These are phyloP conservation scores for Deinandra increscens DNA, from an alignment of 129 eudicot species.

Conservation along the genomic window DNA sequence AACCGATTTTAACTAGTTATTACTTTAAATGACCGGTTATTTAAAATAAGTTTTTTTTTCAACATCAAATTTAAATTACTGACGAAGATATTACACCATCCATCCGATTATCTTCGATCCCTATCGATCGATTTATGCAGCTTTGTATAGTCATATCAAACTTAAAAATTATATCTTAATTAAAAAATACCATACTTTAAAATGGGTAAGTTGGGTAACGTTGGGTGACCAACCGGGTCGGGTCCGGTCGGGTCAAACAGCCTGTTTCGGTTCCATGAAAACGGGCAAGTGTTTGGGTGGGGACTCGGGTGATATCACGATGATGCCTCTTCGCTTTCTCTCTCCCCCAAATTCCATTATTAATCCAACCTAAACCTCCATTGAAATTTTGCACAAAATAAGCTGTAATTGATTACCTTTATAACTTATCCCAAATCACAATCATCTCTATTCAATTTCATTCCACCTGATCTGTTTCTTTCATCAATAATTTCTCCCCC, in stretches of 20 bases:
- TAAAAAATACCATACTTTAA: not conserved
- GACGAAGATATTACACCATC: too few relatives aligned
- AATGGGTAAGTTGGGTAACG: conserved; percentile 25
- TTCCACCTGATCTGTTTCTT: conserved; percentile 19
- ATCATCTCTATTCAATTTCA: conserved; percentile 8
- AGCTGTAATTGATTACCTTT: too few relatives aligned
- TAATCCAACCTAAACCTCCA: conserved; percentile 31
- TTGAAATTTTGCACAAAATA: conserved; percentile 22
- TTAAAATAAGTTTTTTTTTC: too few relatives aligned
- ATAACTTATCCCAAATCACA: not conserved
- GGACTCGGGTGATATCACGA: conserved; percentile 22
- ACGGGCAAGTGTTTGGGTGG: not conserved
- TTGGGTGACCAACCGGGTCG: conserved; percentile 10
- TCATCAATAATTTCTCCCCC: not conserved
- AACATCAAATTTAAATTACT: too few relatives aligned
- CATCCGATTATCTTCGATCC: too few relatives aligned
- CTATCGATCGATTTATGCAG: too few relatives aligned
- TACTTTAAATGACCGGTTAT: too few relatives aligned
- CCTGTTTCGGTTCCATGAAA: conserved; percentile 33
- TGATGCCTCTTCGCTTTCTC: conserved; percentile 32
- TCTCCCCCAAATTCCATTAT: conserved; percentile 25
- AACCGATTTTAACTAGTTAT: too few relatives aligned
- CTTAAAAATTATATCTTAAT: too few relatives aligned
- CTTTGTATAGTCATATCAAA: too few relatives aligned
- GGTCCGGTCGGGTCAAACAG: conserved; percentile 20